Base-by-base conservation (phyloP, 768 basidiomycete genomes). In the Trametes cubensis region DNA sequence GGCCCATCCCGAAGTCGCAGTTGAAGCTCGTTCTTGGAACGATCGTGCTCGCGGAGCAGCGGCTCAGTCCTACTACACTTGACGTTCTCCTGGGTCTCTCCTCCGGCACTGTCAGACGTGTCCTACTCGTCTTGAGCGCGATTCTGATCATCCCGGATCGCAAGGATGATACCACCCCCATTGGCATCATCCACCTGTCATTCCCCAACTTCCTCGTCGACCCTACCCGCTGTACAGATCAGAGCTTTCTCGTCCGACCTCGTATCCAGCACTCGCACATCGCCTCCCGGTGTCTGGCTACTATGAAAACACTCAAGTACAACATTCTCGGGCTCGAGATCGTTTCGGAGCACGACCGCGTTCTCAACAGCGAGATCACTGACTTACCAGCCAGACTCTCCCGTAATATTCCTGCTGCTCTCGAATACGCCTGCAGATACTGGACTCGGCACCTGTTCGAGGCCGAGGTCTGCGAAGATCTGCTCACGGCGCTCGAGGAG, bases 381-480 rank as follows among this genome's bases (percentile, higher is more conserved):
- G 40, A 46, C 17, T 44, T 34, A 15, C 14, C 18, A 21, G 20
- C 15, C 7, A 20, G 53, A 11, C 55, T 69, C 7, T 21, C 17
- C 4, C 28, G n/a, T 15, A 18, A 50, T n/a, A 62, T 70, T 23
- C 60, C 67, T 4, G 25, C 47, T 2, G 52, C 65, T n/a, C 25
- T 71, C 11, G 64, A 61, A 51, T 71, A 71, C 61, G 67, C 70
- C 2, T 66, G 64, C 48, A 63, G 57, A n/a, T 61, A 40, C 28
- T 28, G 28, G 28, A 28, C 28, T 3, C 7, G 28, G 3, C 70
- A 71, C 48, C 2, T 71, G 7, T 50, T 25, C 26, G 26, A 50
- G 15, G 48, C 26, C 4, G 48, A 50, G 25, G 4, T 50, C 13
- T 15, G 25, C 5, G 30, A 58, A 34, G 46, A 34, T 4, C n/a